Percentiles rank a stretch among this genome's conserved stretches.
phyloP scores from a whole-genome alignment of 2,329 filamentous ascomycete species.

The Ophiostoma angusticollis region DNA sequence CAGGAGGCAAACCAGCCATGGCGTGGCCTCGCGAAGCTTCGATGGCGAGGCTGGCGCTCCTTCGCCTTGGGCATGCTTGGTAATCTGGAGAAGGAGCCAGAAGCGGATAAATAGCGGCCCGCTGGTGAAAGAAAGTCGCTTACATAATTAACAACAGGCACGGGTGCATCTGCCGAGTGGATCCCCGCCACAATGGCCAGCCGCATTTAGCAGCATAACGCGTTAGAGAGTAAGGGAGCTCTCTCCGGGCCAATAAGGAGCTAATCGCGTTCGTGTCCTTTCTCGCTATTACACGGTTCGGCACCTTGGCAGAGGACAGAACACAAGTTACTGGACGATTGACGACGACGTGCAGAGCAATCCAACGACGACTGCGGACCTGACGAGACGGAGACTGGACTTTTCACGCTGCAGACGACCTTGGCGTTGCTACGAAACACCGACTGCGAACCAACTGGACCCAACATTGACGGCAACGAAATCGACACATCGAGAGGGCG shows the following conservation, averaged over 20 bases:
- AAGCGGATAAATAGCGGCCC: conserved; percentile 3
- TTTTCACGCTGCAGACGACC: too few species aligned
- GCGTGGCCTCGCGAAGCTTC: too few species aligned
- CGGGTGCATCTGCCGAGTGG: neutral
- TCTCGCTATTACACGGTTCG: conserved; percentile 8
- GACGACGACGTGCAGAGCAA: too few species aligned
- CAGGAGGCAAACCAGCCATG: too few species aligned
- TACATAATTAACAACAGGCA: conserved; percentile 1
- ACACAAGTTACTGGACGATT: too few species aligned
- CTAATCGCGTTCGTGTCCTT: conserved; percentile 34
- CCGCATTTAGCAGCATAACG: conserved; percentile 9
- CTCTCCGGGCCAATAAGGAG: conserved; percentile 22
- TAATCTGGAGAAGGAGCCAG: conserved; percentile 10
- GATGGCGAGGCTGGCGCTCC: neutral
- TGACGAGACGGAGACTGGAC: too few species aligned
- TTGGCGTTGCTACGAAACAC: too few species aligned
- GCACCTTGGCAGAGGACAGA: conserved; percentile 1
- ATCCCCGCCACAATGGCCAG: too few species aligned
- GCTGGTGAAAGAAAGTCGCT: neutral
- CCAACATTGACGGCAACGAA: too few species aligned
- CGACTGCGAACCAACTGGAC: too few species aligned
- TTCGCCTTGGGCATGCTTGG: conserved; percentile 8
- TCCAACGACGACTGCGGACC: too few species aligned
- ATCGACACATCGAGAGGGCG: too few species aligned
- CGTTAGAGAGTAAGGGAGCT: conserved; percentile 2